Base-by-base conservation (phyloP, 148 eudicot species). In the Hydrangea macrophylla region DNA sequence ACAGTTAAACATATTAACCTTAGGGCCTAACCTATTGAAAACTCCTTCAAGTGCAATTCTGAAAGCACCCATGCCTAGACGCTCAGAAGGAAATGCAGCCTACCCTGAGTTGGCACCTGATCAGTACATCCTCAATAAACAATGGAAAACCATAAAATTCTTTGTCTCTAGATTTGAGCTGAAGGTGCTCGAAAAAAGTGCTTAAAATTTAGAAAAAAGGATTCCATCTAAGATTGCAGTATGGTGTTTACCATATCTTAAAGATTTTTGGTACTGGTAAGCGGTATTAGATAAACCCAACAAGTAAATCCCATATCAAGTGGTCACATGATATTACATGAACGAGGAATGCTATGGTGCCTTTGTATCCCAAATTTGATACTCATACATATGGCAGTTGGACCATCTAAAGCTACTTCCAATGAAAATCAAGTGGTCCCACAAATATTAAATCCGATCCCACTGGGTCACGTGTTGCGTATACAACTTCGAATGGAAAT, bases 51-150 rank as follows among this genome's bases (percentile, higher is more conserved):
- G 83, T 20, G 90, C 87, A 68, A 81, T 85, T 76, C 89, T 82
- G 51, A 85, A 83, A 50, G 90, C 84, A 62, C 90, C 85, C 69
- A 79, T 55, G 62, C 87, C 85, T 72, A 83, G 87, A 48, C 86
- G 86, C 71, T 78, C 74, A 50, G 75, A 77, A 28, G 85, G 90
- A 75, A 83, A 85, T 76, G 80, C 90, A 69, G 86, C 86, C 86
- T 83, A 58, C 62, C 65, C 20, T 48, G 55, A 70, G 62, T 75
- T 54, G 53, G 55, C n/a, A 68, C 10, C 25, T 28, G 53, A 64
- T 72, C 67, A 72, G 54, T 37, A 28, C 25, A 24, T 51, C 40
- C 60, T 60, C 24, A 59, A 48, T 35, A 56, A 25, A 55, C 25
- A 22, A 36, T 7, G 24, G 45, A 55, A n/a, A 25, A 58, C 40